Evolutionary conservation across 176 grass and related monocot genomes (phyloP).

Genomic region (Poa annua): DNA sequence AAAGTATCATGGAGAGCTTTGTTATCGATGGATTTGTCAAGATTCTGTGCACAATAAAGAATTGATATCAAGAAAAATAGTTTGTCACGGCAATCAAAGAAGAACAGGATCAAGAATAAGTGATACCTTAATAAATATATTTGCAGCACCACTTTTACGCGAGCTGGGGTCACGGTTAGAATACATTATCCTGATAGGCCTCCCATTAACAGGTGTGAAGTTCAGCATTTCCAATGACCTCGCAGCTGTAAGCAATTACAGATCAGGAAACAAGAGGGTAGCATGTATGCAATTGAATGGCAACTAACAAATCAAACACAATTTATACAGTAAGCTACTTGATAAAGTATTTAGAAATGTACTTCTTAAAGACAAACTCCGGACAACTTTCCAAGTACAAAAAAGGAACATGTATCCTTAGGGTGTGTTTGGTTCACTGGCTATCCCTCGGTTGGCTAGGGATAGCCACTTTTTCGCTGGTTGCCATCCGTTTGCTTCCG

Average conservation of each 20-base stretch:
- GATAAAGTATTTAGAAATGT: neutral
- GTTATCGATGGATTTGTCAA: constrained; percentile 77
- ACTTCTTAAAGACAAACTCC: neutral
- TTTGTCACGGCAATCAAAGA: neutral
- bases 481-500: no score
- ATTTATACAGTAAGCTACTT: neutral
- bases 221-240: constrained; percentile 66
- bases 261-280: neutral
- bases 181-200: constrained; percentile 78
- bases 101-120: constrained; percentile 7
- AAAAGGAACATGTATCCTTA: neutral
- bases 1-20: constrained; percentile 70
- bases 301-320: no score
- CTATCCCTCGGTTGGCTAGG: no score
- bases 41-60: constrained; percentile 53
- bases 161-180: constrained; percentile 82
- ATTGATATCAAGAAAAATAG: constrained; percentile 8
- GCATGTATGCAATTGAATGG: neutral
- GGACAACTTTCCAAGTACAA: neutral
- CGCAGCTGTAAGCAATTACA: constrained; percentile 46
- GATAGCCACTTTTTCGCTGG: no score
- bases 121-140: constrained; percentile 79
- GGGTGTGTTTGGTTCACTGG: no score
- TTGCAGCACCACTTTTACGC: constrained; percentile 67
- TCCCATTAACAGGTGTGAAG: constrained; percentile 63